phyloP scores from a whole-genome alignment of 495 filamentous ascomycete species.

The Daldinia bambusicola region DNA sequence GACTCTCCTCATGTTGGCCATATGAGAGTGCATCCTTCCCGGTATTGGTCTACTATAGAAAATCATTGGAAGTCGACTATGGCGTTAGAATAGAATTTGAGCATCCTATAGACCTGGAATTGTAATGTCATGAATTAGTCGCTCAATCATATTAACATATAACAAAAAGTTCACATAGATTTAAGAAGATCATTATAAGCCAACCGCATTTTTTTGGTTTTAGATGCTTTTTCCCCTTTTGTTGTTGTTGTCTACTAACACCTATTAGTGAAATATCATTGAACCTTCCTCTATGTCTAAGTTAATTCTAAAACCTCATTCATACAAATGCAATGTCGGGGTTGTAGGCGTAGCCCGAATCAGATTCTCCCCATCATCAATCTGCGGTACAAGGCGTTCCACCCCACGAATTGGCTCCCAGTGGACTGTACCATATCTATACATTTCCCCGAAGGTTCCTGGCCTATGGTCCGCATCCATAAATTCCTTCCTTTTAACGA shows the following conservation, averaged over 20 bases:
- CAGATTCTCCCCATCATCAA: neutral
- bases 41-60: constrained; percentile 64
- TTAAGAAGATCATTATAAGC: too few species aligned
- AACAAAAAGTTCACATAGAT: too few species aligned
- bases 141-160: too few species aligned
- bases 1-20: constrained; percentile 66
- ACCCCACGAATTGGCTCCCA: neutral
- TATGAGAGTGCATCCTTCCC: constrained; percentile 61
- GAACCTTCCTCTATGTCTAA: neutral
- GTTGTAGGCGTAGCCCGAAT: neutral
- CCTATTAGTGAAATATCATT: too few species aligned
- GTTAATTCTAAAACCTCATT: neutral
- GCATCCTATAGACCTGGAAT: neutral
- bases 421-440: constrained; percentile 46
- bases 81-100: constrained; percentile 9
- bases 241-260: too few species aligned
- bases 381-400: neutral
- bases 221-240: too few species aligned
- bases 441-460: constrained; percentile 53
- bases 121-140: neutral
- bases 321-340: neutral
- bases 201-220: too few species aligned
- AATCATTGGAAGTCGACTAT: constrained; percentile 53
- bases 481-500: constrained; percentile 47
- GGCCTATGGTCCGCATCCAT: constrained; percentile 43